Evolutionary conservation across 352 stramenopile species (phyloP).

Genomic region (Globisporangium mamillatum): DNA sequence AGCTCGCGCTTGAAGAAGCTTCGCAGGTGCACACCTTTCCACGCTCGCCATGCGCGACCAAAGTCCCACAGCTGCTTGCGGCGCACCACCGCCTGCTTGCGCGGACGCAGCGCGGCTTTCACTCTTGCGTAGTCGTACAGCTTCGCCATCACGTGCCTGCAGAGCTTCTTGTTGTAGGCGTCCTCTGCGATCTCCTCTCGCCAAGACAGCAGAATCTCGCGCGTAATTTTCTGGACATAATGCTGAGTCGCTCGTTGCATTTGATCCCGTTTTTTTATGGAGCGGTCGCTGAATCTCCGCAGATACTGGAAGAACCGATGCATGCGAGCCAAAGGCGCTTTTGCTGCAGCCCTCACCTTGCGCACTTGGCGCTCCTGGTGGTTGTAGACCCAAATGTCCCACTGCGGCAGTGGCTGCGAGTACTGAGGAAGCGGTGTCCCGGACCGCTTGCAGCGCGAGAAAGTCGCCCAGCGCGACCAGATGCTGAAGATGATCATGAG

Average conservation of each 20-base stretch:
- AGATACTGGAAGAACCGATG: conserved; percentile 44
- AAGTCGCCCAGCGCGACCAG: conserved; percentile 61
- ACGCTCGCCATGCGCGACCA: conserved; percentile 33
- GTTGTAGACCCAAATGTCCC: conserved; percentile 74
- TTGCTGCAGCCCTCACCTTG: conserved; percentile 54
- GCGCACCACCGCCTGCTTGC: conserved; percentile 25
- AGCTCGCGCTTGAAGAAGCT: conserved; percentile 59
- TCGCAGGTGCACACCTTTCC: conserved; percentile 52
- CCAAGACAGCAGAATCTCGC: conserved; percentile 35
- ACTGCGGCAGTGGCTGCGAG: conserved; percentile 43
- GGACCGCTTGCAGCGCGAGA: conserved; percentile 45
- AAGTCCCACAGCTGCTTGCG: conserved; percentile 20
- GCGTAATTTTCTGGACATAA: conserved; percentile 9
- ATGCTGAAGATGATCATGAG: conserved; percentile 64
- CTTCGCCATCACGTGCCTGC: conserved; percentile 21
- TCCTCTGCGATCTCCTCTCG: conserved; percentile 43
- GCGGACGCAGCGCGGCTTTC: conserved; percentile 41
- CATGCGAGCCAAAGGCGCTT: conserved; percentile 47
- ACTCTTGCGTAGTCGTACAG: conserved; percentile 31
- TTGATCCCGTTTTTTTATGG: conserved; percentile 18
- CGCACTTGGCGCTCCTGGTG: conserved; percentile 79
- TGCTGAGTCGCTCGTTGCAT: conserved; percentile 21
- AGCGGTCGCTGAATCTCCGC: conserved; percentile 22
- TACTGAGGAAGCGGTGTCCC: conserved; percentile 49
- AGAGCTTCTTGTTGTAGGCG: conserved; percentile 44